Evolutionary conservation across 2,329 filamentous ascomycete species (phyloP).

Genomic region (Verticillium longisporum): DNA sequence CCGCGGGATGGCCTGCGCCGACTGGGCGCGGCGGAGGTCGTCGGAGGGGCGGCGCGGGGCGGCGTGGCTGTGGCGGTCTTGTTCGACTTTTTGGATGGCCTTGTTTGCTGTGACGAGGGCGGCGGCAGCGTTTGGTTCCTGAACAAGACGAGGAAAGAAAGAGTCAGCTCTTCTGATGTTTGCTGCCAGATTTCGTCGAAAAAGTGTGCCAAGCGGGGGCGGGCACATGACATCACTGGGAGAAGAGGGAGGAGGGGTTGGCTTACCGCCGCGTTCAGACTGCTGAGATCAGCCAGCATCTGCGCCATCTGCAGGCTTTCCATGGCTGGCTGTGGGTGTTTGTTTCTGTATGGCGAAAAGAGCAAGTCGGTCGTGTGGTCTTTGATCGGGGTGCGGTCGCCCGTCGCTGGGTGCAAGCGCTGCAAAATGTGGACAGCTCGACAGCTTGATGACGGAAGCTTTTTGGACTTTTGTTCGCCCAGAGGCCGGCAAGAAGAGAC

Average conservation of each 20-base stretch:
- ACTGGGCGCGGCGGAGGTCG: slow-evolving; percentile 14
- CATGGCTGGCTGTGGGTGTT: slow-evolving; percentile 28
- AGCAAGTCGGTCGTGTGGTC: neutral
- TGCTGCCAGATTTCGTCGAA: neutral
- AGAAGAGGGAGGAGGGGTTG: slow-evolving; percentile 1
- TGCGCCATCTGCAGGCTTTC: slow-evolving; percentile 72
- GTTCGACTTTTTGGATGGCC: slow-evolving; percentile 21
- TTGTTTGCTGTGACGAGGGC: slow-evolving; percentile 61
- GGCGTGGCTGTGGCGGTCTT: slow-evolving; percentile 1
- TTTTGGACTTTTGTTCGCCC: neutral
- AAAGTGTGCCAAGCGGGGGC: neutral
- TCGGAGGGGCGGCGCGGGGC: slow-evolving; percentile 13
- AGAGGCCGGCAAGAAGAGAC: neutral
- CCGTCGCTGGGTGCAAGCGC: slow-evolving; percentile 6
- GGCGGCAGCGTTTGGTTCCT: slow-evolving; percentile 69
- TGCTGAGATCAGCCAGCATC: slow-evolving; percentile 80
- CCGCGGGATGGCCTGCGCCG: slow-evolving; percentile 17
- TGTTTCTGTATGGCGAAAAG: neutral
- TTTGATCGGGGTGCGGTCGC: neutral
- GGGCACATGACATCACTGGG: neutral
- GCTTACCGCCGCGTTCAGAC: slow-evolving; percentile 72
- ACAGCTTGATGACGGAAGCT: neutral
- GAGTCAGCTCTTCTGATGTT: neutral
- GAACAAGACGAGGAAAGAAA: slow-evolving; percentile 3
- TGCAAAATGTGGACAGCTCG: slow-evolving; percentile 11